phyloP scores from a whole-genome alignment of 139 green algal genomes.

The Edaphochlamys debaryana region DNA sequence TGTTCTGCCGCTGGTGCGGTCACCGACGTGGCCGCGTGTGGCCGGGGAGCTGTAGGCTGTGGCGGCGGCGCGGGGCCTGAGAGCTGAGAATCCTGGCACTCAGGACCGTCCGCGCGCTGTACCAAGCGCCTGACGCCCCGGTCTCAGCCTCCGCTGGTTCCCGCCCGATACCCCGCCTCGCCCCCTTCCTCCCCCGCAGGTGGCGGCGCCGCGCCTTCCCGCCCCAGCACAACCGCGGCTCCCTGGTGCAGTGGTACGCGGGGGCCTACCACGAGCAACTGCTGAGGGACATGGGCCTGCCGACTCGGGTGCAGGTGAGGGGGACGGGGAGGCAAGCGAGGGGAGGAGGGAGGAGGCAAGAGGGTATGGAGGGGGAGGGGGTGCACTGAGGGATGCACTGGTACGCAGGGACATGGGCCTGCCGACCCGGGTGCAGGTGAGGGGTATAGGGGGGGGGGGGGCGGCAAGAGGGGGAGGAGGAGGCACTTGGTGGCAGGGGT shows the following conservation, averaged over 20 bases:
- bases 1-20: neutral
- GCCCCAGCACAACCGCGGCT: slow-evolving; percentile 18
- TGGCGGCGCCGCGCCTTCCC: slow-evolving; percentile 38
- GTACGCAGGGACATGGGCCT: neutral
- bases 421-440: neutral
- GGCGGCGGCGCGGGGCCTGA: too few species aligned
- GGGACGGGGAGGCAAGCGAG: neutral
- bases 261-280: slow-evolving; percentile 39
- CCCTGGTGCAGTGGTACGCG: slow-evolving; percentile 35
- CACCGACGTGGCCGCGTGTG: too few species aligned
- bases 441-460: too few species aligned
- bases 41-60: too few species aligned
- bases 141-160: neutral
- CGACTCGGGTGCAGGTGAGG: neutral
- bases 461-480: neutral
- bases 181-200: neutral
- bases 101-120: too few species aligned
- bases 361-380: neutral
- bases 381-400: neutral
- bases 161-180: too few species aligned
- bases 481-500: neutral
- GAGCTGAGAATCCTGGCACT: too few species aligned
- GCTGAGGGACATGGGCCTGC: slow-evolving; percentile 35
- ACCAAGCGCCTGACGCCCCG: neutral
- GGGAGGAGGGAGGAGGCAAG: neutral